A percentile compares a stretch with the other conserved stretches of the same genome.
These are phyloP conservation scores for Cicer chorassanicum DNA, from an alignment of 306 rosid species.

Conservation along the genomic window DNA sequence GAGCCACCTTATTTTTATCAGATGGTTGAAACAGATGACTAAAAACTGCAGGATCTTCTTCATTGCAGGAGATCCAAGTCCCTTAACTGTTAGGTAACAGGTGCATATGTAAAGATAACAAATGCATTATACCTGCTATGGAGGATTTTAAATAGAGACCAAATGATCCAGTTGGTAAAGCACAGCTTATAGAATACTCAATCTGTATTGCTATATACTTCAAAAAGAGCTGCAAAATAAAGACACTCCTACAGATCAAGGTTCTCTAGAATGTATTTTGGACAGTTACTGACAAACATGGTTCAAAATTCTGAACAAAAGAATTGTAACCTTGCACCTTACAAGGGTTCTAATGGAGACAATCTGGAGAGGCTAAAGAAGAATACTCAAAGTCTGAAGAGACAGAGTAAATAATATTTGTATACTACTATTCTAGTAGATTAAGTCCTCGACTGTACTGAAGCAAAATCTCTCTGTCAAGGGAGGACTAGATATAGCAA, in stretches of 20 bases:
- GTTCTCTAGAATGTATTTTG: not conserved
- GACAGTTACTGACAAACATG: not conserved
- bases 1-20: not conserved
- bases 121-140: not conserved
- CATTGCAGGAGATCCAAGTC: not conserved
- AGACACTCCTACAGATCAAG: not conserved
- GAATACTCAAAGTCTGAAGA: too few species aligned
- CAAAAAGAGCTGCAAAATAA: not conserved
- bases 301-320: constrained; percentile 25
- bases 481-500: too few species aligned
- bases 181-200: not conserved
- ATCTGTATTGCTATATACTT: not conserved
- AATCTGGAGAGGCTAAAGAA: too few species aligned
- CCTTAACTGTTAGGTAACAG: not conserved
- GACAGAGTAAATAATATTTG: too few species aligned
- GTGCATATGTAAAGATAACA: not conserved
- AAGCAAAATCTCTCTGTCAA: too few species aligned
- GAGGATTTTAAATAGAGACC: not conserved
- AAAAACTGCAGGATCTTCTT: not conserved
- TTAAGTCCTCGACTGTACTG: too few species aligned
- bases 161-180: constrained; percentile 19
- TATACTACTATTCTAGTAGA: too few species aligned
- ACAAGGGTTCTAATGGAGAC: too few species aligned
- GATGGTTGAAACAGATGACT: too few species aligned
- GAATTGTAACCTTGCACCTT: not conserved